Evolutionary conservation across 306 rosid species (phyloP), one percentile per base, ranked within the genome.

Genomic region (Prosopis cineraria): DNA sequence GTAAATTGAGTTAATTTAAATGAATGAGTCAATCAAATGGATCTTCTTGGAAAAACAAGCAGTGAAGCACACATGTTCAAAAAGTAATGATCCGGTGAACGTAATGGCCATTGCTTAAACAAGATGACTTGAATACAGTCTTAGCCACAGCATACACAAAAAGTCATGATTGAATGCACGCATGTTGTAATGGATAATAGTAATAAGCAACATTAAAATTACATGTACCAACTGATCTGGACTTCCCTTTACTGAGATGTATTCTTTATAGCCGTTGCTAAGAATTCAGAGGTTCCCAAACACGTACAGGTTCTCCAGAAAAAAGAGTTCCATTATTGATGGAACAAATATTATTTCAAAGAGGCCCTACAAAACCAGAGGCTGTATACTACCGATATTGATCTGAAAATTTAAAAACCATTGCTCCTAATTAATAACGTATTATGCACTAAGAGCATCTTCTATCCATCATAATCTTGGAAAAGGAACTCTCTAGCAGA

Each of bases 31-130:
- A 1, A 43, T 43, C 19, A 50, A 37, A 19, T 16, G 31, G 41
- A 72, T 59, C 45, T 14, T 29, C 27, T 33, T 17, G 31, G 52
- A 33, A 75, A 78, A 58, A 31, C 77, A 79, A 40, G 52, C 62
- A 63, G 52, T 31, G 78, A 79, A 40, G 77, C 55, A 63, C 60
- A 60, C 20, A 72, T 30, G 66, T 65, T 71, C 22, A 24, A 77
- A 24, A 20, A 64, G 66, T 62, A 45, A 47, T 47, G 19, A 69
- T 11, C 40, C 9, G 29, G 72, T 24, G 36, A 73, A 73, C 50
- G 20, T 17, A 37, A 52, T 40, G 33, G 19, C 12, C 55, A 44
- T 73, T 45, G 68, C 69, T 37, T 24, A 58, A 70, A 76, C 69
- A 20, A 31, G 30, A 59, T 70, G 45, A 29, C 3, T 60, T 2